These are phyloP conservation scores for Aureobasidium subglaciale DNA, from an alignment of 2,329 filamentous ascomycete species.

Conservation along the genomic window DNA sequence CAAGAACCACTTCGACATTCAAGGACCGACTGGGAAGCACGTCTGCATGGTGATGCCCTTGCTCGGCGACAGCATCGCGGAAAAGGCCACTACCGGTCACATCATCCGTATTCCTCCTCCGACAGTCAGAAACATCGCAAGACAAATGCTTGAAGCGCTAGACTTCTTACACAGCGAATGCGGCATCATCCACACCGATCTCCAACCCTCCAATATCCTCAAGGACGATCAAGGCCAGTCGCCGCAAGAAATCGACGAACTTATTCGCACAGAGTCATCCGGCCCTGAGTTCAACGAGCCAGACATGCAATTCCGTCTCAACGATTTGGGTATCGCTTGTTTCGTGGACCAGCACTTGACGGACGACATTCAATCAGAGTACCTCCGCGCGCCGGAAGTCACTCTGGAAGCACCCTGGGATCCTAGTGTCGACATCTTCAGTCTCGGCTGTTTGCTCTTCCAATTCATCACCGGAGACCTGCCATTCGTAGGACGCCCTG, in stretches of 20 bases:
- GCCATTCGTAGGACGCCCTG: constrained; percentile 17
- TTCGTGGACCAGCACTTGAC: constrained; percentile 21
- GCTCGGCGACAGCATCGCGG: constrained; percentile 15
- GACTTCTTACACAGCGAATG: constrained; percentile 18
- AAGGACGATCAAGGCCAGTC: constrained; percentile 17
- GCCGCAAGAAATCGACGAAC: constrained; percentile 8
- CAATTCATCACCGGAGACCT: constrained; percentile 21
- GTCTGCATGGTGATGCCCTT: constrained; percentile 18
- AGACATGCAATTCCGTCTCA: constrained; percentile 20
- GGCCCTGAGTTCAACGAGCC: constrained; percentile 7
- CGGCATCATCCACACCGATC: constrained; percentile 21
- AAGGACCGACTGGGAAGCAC: constrained; percentile 20
- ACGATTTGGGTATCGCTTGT: constrained; percentile 24
- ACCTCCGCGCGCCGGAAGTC: constrained; percentile 27
- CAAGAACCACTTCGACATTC: constrained; percentile 18
- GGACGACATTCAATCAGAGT: constrained; percentile 22
- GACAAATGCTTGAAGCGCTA: constrained; percentile 19
- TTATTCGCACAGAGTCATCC: constrained; percentile 11
- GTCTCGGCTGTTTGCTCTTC: constrained; percentile 20
- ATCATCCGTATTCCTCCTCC: background rate
- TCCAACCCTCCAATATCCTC: constrained; percentile 25
- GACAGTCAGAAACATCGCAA: constrained; percentile 17
- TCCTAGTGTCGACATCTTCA: constrained; percentile 25
- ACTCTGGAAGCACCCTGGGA: constrained; percentile 24
- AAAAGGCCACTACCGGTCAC: background rate